Evolutionary conservation across 1,284 basidiomycete species (phyloP).

Genomic region (Irpex rosettiformis): DNA sequence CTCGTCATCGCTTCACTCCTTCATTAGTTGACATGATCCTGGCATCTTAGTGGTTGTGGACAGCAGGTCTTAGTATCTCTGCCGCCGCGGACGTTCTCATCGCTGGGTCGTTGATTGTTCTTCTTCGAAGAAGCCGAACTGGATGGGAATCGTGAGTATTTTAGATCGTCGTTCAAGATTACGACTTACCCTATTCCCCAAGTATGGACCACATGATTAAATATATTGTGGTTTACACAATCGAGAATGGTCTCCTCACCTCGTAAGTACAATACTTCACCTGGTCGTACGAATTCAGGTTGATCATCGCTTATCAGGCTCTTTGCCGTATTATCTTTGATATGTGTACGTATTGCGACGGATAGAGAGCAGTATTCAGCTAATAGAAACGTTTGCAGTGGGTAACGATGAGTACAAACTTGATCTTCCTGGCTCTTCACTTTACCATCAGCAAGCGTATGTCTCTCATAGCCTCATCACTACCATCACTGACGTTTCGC

Average conservation of each 20-base stretch:
- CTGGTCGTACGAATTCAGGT: background rate
- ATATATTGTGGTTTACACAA: constrained; percentile 45
- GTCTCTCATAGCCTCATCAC: background rate
- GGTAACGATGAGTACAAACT: constrained; percentile 43
- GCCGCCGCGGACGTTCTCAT: constrained; percentile 49
- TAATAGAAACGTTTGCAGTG: constrained; percentile 35
- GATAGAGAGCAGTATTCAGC: too few relatives aligned
- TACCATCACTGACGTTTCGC: background rate
- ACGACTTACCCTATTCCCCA: too few relatives aligned
- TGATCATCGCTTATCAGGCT: background rate
- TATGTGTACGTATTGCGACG: constrained; percentile 43
- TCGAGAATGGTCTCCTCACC: constrained; percentile 50
- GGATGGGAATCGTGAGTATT: constrained; percentile 35
- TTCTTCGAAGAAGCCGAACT: constrained; percentile 39
- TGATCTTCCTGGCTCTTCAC: constrained; percentile 49
- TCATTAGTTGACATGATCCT: background rate
- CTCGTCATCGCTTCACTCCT: background rate
- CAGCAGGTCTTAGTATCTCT: constrained; percentile 47
- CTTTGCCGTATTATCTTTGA: constrained; percentile 42
- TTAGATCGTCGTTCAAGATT: background rate
- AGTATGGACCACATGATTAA: constrained; percentile 48
- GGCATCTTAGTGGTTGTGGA: constrained; percentile 49
- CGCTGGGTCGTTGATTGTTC: constrained; percentile 43
- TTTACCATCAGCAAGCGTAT: constrained; percentile 48
- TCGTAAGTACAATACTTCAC: constrained; percentile 33